Evolutionary conservation across 306 rosid genomes (phyloP), one percentile per base, ranked within the genome.

Genomic region (Elaeagnus macrophylla): DNA sequence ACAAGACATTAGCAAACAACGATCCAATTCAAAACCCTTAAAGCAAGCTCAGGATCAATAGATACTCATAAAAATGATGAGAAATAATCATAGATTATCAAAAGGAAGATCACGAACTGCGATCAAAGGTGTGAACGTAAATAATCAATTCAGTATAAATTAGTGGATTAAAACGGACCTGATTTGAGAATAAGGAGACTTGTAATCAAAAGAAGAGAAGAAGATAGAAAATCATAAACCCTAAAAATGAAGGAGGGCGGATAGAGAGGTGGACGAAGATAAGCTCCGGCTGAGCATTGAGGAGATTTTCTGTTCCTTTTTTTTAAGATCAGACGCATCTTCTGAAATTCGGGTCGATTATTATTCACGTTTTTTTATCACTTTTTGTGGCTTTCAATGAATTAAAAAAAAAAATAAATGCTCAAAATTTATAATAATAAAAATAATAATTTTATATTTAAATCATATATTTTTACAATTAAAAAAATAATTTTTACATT

Each of bases 261-360:
- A 37, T 40, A 12, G 25, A 17, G 48, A 44, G 44, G 56, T 10
- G 19, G 58, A 54, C 44, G 68, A 50, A 19, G 66, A 48, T 3
- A 58, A 53, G 53, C 64, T 68, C 63, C 53, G 17, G 48, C 59
- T 6, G 58, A 46, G 66, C 56, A 41, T 53, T n/a, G 54, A 73
- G 37, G 66, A 59, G 32, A 25, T 25, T 25, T 25, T 25, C 4
- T 25, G 32, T 25, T n/a, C n/a, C n/a, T n/a, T n/a, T n/a, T n/a
- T n/a, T n/a, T 25, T 25, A 25, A 25, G 32, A 25, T 25, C 32
- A 25, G 32, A 25, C 32, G 32, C 32, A 2, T 25, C 32, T 25
- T 25, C 2, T 25, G 32, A 5, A 25, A 2, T 5, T 25, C 4
- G 32, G 32, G 32, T 25, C 32, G 32, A 25, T 25, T 2, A 25